Conservation (phyloP, 208 protist species). For the Acanthamoeba sp. region DNA sequence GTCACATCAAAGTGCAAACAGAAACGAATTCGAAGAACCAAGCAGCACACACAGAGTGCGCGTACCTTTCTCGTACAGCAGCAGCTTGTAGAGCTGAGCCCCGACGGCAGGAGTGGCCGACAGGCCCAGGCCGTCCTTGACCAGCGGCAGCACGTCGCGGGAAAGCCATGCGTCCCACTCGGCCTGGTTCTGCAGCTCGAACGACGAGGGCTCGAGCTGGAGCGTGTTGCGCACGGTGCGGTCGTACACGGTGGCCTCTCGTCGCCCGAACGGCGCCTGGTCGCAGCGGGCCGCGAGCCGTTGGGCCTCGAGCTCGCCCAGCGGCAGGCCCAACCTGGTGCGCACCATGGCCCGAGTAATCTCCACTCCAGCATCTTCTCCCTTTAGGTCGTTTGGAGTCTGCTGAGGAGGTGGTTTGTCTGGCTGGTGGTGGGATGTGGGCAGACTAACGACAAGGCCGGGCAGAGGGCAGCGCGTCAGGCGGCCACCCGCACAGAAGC, state of each 20-base stretch:
- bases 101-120: not conserved
- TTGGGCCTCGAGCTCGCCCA: not conserved
- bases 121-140: not conserved
- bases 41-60: not conserved
- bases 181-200: not conserved
- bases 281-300: constrained; percentile 5
- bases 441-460: not conserved
- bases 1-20: not conserved
- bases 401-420: no score
- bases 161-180: not conserved
- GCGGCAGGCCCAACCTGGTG: not conserved
- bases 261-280: constrained; percentile 22
- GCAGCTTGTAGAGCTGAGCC: constrained; percentile 15
- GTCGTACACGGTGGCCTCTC: constrained; percentile 35
- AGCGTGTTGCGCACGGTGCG: constrained; percentile 15
- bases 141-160: not conserved
- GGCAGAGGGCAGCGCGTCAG: not conserved
- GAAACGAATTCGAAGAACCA: not conserved
- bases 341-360: no score
- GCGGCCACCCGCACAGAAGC: not conserved
- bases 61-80: constrained; percentile 32
- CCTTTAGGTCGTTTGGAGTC: no score
- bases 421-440: not conserved
- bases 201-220: not conserved
- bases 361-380: no score